phyloP scores from a whole-genome alignment of 208 protist genomes.

The Acanthamoeba castellanii region DNA sequence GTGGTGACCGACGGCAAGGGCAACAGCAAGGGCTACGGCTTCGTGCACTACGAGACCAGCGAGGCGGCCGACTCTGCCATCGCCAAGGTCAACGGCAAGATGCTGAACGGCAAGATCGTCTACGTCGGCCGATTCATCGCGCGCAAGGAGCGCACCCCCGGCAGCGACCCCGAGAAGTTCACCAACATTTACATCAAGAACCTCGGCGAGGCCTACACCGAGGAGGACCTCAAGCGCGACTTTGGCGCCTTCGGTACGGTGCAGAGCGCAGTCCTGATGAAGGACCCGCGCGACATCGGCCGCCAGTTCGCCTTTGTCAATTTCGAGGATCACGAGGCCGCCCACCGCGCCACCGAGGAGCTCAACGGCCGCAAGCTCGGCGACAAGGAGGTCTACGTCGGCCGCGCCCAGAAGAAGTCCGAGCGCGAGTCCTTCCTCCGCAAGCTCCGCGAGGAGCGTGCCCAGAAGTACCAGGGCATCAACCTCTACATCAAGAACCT shows the following conservation, averaged over 20 bases:
- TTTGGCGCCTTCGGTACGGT: constrained; percentile 44
- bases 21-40: constrained; percentile 97
- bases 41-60: constrained; percentile 99
- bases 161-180: constrained; percentile 88
- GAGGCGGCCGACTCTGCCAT: constrained; percentile 96
- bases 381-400: constrained; percentile 95
- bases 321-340: constrained; percentile 96
- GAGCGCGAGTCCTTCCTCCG: constrained; percentile 96
- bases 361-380: constrained; percentile 89
- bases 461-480: constrained; percentile 95
- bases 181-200: constrained; percentile 99
- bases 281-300: constrained; percentile 94
- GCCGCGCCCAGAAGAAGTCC: constrained; percentile 96
- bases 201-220: constrained; percentile 93
- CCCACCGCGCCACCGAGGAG: constrained; percentile 93
- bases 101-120: constrained; percentile 94
- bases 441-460: constrained; percentile 86
- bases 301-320: constrained; percentile 99
- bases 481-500: constrained; percentile 99
- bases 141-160: constrained; percentile 94
- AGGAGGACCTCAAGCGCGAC: constrained; percentile 91
- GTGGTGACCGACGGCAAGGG: constrained; percentile 92
- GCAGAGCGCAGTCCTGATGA: constrained; percentile 89
- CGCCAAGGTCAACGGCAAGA: constrained; percentile 97
- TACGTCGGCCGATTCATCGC: constrained; percentile 97